These are phyloP conservation scores for Malbranchea zuffiana DNA, from an alignment of 2,329 filamentous ascomycete genomes.

Conservation along the genomic window DNA sequence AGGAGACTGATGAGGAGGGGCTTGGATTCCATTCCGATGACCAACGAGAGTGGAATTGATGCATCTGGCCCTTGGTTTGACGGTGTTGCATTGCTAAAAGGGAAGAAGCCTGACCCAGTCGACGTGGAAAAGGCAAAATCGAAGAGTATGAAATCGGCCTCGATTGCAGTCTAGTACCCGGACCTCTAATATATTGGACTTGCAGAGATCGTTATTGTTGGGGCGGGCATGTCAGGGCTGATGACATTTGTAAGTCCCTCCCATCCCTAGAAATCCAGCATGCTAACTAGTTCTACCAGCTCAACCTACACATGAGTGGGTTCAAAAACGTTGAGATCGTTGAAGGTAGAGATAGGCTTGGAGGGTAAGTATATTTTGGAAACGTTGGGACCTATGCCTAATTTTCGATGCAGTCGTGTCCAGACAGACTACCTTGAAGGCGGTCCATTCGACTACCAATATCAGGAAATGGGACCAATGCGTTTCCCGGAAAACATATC, in stretches of 20 bases:
- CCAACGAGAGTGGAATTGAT: constrained; percentile 11
- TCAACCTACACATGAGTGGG: constrained; percentile 34
- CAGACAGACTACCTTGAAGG: constrained; percentile 32
- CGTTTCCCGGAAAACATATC: constrained; percentile 18
- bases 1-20: no score
- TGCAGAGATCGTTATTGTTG: constrained; percentile 30
- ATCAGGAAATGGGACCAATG: constrained; percentile 24
- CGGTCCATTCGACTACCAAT: constrained; percentile 15
- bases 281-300: background rate
- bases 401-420: constrained; percentile 30
- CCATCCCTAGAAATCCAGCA: background rate
- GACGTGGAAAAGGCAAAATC: no score
- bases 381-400: no score
- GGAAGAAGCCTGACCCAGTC: no score
- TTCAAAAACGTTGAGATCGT: constrained; percentile 37
- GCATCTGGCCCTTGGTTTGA: constrained; percentile 21
- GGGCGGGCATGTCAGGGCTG: constrained; percentile 38
- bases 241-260: constrained; percentile 27
- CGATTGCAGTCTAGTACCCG: no score
- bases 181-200: no score
- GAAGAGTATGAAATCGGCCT: no score
- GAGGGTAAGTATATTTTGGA: constrained; percentile 21
- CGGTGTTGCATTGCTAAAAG: constrained; percentile 18
- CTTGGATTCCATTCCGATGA: constrained; percentile 1
- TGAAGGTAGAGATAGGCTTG: constrained; percentile 33